A percentile compares a stretch with the other conserved stretches of the same genome.
Conservation (phyloP, 257 asterid genomes). For the Jacaranda mimosifolia region DNA sequence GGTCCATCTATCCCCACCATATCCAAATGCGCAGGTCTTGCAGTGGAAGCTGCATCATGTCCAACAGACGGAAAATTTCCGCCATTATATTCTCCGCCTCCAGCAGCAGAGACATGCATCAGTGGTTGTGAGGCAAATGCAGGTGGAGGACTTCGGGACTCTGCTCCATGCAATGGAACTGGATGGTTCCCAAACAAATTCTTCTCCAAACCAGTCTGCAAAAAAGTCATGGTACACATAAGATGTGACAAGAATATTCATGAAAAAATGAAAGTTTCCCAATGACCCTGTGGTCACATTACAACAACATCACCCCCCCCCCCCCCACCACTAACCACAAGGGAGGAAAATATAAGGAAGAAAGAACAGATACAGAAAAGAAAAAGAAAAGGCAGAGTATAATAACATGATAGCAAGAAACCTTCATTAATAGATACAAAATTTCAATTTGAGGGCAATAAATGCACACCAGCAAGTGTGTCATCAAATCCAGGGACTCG, state of each 20-base stretch:
- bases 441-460: neutral
- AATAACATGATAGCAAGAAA: neutral
- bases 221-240: slow-evolving; percentile 21
- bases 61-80: slow-evolving; percentile 28
- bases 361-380: neutral
- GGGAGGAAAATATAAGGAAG: neutral
- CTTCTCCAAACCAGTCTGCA: slow-evolving; percentile 91
- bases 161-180: slow-evolving; percentile 61
- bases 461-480: neutral
- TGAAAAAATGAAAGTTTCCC: slow-evolving; percentile 12
- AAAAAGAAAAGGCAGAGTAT: neutral
- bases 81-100: slow-evolving; percentile 20
- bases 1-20: slow-evolving; percentile 69
- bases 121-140: slow-evolving; percentile 90
- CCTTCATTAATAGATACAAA: neutral
- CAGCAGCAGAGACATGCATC: slow-evolving; percentile 33
- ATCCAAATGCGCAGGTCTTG: slow-evolving; percentile 58
- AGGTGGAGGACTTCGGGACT: slow-evolving; percentile 79
- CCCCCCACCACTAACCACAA: neutral
- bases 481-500: neutral
- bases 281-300: neutral
- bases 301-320: neutral
- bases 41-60: slow-evolving; percentile 49
- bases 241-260: slow-evolving; percentile 20
- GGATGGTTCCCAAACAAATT: slow-evolving; percentile 91